Evolutionary conservation across 208 protist genomes (phyloP), one percentile per base, ranked within the genome.

Genomic region (Trichomonas tenax): DNA sequence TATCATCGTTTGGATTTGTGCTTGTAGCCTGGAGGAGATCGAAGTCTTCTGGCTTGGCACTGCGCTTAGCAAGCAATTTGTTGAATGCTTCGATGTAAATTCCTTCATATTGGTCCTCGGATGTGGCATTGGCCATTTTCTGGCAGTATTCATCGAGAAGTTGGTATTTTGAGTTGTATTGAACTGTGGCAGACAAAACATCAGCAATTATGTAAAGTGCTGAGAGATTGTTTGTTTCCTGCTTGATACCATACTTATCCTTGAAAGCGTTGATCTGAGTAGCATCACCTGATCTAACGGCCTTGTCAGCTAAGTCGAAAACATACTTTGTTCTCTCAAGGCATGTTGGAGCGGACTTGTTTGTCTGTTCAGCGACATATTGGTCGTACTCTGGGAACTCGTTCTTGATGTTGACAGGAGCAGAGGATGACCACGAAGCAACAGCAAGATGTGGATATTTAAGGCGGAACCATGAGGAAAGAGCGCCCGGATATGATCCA

Each of bases 391-490:
- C 82, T 44, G 34, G 34, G 38, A 89, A 89, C 4, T 89, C 82
- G 40, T 89, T 89, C 38, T 89, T 89, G 40, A 89, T 46, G 4
- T 44, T 44, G 40, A 89, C 82, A 31, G 86, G 86, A 34, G 86
- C 86, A 38, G 86, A 93, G 6, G 86, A 93, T 38, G 86, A 40
- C 86, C 86, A 93, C 38, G 44, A 48, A 49, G 86, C 86, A 51
- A 48, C 23, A 26, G 44, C 86, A 38, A 38, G 45, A 38, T 93
- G 40, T 93, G 86, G 86, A 93, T 93, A 93, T 38, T 93, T 48
- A 34, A 93, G 44, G 86, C 86, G 86, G 44, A 93, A 93, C 86
- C 86, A 93, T 93, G 86, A 51, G 9, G 86, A 48, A 93, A 93
- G 40, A 26, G 44, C 17, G 26, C 86, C 86, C 38, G 44, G 44